Conservation (phyloP, 352 stramenopile genomes). For the Pythium biforme region DNA sequence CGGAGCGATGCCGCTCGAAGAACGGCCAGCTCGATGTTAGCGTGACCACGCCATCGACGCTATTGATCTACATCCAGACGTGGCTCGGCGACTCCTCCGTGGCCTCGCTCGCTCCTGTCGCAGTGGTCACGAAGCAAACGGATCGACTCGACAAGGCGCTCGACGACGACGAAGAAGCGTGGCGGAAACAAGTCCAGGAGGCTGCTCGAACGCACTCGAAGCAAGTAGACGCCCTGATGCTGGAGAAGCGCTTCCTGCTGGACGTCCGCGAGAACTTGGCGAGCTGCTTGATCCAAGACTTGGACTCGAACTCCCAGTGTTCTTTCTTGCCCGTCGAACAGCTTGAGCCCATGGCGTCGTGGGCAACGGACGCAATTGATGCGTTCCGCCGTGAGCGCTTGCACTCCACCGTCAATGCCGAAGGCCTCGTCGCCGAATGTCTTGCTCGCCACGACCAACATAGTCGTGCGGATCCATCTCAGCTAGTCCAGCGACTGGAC, state of each 20-base stretch:
- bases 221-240: neutral
- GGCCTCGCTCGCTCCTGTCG: neutral
- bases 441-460: neutral
- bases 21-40: neutral
- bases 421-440: conserved; percentile 6
- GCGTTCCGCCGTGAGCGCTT: conserved; percentile 11
- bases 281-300: conserved; percentile 3
- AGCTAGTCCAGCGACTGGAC: conserved; percentile 26
- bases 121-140: neutral
- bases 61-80: conserved; percentile 5
- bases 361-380: neutral
- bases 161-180: conserved; percentile 6
- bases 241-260: conserved; percentile 10
- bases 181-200: conserved; percentile 6
- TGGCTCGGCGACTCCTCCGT: neutral
- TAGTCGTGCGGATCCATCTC: neutral
- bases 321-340: neutral
- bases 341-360: neutral
- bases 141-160: conserved; percentile 7
- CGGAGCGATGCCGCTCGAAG: neutral
- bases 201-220: neutral
- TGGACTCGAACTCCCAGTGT: neutral
- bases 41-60: neutral
- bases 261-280: conserved; percentile 7
- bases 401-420: neutral